Conservation (phyloP, 1,139 yeast genomes). For the Nematodospora anomalae region DNA sequence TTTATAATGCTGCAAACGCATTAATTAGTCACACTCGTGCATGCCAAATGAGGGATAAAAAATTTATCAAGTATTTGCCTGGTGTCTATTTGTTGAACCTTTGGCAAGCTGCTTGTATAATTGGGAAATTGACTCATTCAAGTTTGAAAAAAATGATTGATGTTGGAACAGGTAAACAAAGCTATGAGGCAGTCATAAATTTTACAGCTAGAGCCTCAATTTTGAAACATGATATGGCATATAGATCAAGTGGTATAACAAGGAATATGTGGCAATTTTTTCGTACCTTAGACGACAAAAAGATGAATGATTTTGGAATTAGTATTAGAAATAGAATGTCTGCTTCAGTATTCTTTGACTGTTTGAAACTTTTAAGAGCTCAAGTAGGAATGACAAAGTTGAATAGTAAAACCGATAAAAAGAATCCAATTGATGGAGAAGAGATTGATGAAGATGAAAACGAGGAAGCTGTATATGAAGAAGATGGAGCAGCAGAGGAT, state of each 20-base stretch:
- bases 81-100: conserved; percentile 76
- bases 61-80: conserved; percentile 76
- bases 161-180: conserved; percentile 66
- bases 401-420: conserved; percentile 34
- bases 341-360: conserved; percentile 90
- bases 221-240: conserved; percentile 87
- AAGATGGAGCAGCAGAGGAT: conserved; percentile 19
- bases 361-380: conserved; percentile 77
- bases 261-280: conserved; percentile 90
- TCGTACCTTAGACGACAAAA: conserved; percentile 52
- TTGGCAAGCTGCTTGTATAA: conserved; percentile 90
- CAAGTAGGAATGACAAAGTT: conserved; percentile 82
- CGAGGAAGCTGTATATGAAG: conserved; percentile 27
- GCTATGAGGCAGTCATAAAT: conserved; percentile 68
- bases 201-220: conserved; percentile 79
- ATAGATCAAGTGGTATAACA: conserved; percentile 91
- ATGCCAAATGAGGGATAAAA: conserved; percentile 59
- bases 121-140: conserved; percentile 77
- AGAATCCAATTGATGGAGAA: conserved; percentile 21
- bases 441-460: conserved; percentile 25
- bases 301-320: conserved; percentile 41
- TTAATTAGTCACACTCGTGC: conserved; percentile 65
- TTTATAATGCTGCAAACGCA: conserved; percentile 76
- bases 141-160: conserved; percentile 67
- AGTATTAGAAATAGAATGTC: conserved; percentile 81